Evolutionary conservation across 345 rosid genomes (phyloP), one percentile per base, ranked within the genome.

Genomic region (Luvunga scandens): DNA sequence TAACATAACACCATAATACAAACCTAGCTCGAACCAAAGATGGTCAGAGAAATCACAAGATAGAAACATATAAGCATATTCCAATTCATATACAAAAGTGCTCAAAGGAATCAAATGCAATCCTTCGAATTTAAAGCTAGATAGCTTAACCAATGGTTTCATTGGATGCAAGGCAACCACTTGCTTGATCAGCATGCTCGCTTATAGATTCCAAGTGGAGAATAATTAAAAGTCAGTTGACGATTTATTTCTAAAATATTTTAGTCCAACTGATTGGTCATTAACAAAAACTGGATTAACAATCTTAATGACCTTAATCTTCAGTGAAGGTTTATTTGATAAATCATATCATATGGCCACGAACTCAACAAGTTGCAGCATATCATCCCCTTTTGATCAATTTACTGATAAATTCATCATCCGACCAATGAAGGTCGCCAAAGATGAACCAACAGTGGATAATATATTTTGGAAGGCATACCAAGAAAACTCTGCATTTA

Each of bases 101-200:
- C 77, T 70, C 68, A 45, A 68, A 67, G 76, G 76, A 82, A 75
- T 75, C 79, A 68, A 76, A 73, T 69, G 28, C 73, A 76, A 76
- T 56, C 66, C 66, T 55, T 28, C 25, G 21, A 53, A 64, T 53
- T 36, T 38, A 81, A 76, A 53, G 57, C n/a, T 5, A 53, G 57
- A 55, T 69, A 56, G 31, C 18, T 62, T 28, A 48, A 45, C 5
- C 56, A 60, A 22, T 56, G 50, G 62, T 72, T 70, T 38, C 66
- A 72, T 75, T 71, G 72, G 83, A 61, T 50, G 67, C 65, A 69
- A 80, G 74, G 69, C 72, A 75, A 57, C 68, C 82, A 86, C 69
- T 63, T 74, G 63, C 65, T 73, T 61, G 53, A 22, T 75, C 45
- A 67, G 42, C 57, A 75, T 77, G 71, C 61, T 27, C 39, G 4